Evolutionary conservation across 2,329 filamentous ascomycete genomes (phyloP).

Genomic region (Phymatotrichopsis omnivora): DNA sequence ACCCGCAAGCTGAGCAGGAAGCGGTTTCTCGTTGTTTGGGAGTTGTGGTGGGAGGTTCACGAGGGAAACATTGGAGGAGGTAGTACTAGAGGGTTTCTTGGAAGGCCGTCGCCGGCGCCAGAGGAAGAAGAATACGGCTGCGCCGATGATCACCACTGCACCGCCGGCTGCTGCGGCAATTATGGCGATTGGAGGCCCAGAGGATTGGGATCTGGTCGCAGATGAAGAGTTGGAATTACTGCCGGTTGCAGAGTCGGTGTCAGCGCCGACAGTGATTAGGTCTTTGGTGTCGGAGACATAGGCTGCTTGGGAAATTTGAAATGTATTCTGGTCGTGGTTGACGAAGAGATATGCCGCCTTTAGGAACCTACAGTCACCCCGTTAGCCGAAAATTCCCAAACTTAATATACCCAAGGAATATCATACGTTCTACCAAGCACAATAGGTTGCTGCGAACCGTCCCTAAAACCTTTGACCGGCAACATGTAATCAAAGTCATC

Average conservation of each 20-base stretch:
- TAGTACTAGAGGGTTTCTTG: not conserved
- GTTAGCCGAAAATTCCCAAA: not conserved
- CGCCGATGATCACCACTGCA: slow-evolving; percentile 8
- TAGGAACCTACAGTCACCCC: slow-evolving; percentile 16
- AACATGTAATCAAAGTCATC: slow-evolving; percentile 15
- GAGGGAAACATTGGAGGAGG: slow-evolving; percentile 4
- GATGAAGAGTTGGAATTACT: not conserved
- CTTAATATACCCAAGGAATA: not conserved
- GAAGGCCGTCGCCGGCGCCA: slow-evolving; percentile 14
- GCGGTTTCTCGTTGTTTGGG: slow-evolving; percentile 10
- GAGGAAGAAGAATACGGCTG: slow-evolving; percentile 13
- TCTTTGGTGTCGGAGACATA: slow-evolving; percentile 10
- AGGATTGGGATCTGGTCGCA: not conserved
- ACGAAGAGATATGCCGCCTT: slow-evolving; percentile 26
- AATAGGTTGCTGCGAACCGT: slow-evolving; percentile 21
- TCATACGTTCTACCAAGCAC: slow-evolving; percentile 25
- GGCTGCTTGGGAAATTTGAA: slow-evolving; percentile 22
- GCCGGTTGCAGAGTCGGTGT: not conserved
- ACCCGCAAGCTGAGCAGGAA: not conserved
- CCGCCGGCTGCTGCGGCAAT: slow-evolving; percentile 15
- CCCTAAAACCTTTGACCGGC: slow-evolving; percentile 18
- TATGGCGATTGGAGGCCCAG: slow-evolving; percentile 4
- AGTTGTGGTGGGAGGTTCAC: slow-evolving; percentile 8
- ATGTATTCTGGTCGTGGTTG: slow-evolving; percentile 19
- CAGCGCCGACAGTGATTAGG: not conserved